Conservation (phyloP, 2,329 filamentous ascomycete species). For the Pyricularia grisea region DNA sequence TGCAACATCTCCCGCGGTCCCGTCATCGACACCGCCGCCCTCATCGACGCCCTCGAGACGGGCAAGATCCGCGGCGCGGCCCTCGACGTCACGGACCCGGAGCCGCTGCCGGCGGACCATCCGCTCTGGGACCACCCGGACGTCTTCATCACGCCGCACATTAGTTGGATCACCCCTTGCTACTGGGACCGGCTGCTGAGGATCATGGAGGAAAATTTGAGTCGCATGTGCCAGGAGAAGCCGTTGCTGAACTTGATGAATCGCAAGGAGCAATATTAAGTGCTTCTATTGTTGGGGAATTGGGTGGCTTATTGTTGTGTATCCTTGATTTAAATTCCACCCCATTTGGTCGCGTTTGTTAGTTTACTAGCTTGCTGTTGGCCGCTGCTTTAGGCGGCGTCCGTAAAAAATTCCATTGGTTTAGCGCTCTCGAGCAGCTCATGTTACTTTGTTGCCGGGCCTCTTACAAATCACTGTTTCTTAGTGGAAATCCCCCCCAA, state of each 20-base stretch:
- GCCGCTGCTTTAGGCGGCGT: too few relatives aligned
- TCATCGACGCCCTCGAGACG: constrained; percentile 50
- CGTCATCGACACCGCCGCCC: constrained; percentile 38
- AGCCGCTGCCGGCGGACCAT: constrained; percentile 61
- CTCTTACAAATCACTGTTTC: too few relatives aligned
- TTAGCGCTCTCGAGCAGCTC: too few relatives aligned
- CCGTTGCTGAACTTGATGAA: constrained; percentile 30
- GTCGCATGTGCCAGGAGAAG: constrained; percentile 24
- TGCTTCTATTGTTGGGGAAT: not conserved
- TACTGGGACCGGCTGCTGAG: constrained; percentile 30
- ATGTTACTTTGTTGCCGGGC: too few relatives aligned
- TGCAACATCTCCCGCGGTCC: constrained; percentile 61
- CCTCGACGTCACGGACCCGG: constrained; percentile 71
- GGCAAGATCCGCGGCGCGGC: constrained; percentile 51
- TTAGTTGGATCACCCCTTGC: constrained; percentile 30
- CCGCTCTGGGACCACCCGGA: constrained; percentile 63
- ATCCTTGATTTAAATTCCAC: not conserved
- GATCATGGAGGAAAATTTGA: constrained; percentile 32
- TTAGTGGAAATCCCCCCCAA: not conserved
- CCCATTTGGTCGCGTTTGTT: not conserved
- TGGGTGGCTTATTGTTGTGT: too few relatives aligned
- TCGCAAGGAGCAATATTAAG: constrained; percentile 21
- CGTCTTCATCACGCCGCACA: constrained; percentile 50
- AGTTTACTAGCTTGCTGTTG: not conserved
- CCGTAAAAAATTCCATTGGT: too few relatives aligned